Base-by-base conservation (phyloP, 1,284 basidiomycete species). In the Cystobasidium pallidum region DNA sequence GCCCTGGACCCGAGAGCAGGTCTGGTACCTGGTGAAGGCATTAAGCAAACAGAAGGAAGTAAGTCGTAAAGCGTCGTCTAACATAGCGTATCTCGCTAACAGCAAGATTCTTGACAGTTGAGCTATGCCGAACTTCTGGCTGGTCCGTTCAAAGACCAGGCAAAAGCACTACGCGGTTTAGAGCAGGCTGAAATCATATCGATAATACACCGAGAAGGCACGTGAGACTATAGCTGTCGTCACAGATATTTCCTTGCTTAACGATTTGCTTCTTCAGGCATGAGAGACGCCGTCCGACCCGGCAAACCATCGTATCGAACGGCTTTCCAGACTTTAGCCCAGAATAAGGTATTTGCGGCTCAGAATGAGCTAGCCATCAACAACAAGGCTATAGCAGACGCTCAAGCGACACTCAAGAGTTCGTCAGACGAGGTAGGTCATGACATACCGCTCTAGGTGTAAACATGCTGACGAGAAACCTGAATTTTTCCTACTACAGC, bases 91-190 rank as follows among this genome's bases (percentile, higher is more conserved):
- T 1, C 8, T 73, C 63, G 21, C 75, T 68, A 41, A 47, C 34
- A 26, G 51, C 28, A 34, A 45, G 68, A 30, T 26, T 24, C 28
- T 4, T 15, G 57, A 28, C 63, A 92, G 91, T 82, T 91, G 17
- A 85, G 90, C 11, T 98, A 97, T 80, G 88, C 92, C 73, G 88
- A 92, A 47, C 83, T 92, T 10, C 83, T 99, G 66, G 82, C 90
- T 71, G 89, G 91, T 66, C 92, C 91, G 0, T 98, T 96, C 87
- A 96, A 94, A 80, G 91, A 90, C 21, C 89, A 94, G 77, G 94
- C 97, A 79, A 82, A 83, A 15, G 85, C 91, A 3, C 80, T 99
- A 74, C 86, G 92, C 75, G 87, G 86, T 30, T 88, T 99, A 86
- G 95, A 97, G 79, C 89, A 91, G 76, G 89, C 90, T 4, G 94